Evolutionary conservation across 2,329 filamentous ascomycete species (phyloP).

Genomic region (Aspergillus felis): DNA sequence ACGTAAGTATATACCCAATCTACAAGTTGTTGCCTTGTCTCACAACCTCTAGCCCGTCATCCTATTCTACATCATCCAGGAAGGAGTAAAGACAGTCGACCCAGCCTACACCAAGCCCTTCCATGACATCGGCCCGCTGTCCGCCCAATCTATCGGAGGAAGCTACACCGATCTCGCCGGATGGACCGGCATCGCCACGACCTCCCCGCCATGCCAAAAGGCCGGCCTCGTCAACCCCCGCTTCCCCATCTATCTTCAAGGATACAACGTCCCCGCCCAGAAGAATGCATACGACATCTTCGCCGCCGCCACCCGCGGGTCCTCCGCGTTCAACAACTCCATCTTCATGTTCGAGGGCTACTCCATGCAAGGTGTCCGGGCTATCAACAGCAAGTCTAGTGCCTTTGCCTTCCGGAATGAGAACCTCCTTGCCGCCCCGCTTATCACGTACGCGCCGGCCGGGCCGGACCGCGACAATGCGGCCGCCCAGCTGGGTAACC

Average conservation of each 20-base stretch:
- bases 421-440: conserved; percentile 37
- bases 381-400: conserved; percentile 31
- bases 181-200: conserved; percentile 42
- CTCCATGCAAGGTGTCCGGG: conserved; percentile 44
- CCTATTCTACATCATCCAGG: conserved; percentile 29
- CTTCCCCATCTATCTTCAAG: conserved; percentile 44
- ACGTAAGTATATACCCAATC: conserved; percentile 9
- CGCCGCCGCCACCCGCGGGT: conserved; percentile 26
- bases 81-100: conserved; percentile 39
- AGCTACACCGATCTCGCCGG: conserved; percentile 45
- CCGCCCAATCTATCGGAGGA: conserved; percentile 30
- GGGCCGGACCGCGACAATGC: conserved; percentile 18
- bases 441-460: conserved; percentile 28
- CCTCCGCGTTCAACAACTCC: conserved; percentile 34
- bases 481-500: conserved; percentile 25
- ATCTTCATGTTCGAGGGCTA: conserved; percentile 58
- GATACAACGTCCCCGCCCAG: conserved; percentile 38
- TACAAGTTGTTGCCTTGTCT: background rate
- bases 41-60: conserved; percentile 22
- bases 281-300: conserved; percentile 38
- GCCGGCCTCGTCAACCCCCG: conserved; percentile 38
- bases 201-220: conserved; percentile 42
- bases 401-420: conserved; percentile 48
- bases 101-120: conserved; percentile 43
- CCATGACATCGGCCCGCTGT: conserved; percentile 39